Base-by-base conservation (phyloP, 805 yeast species). In the Teunomyces gatunensis region DNA sequence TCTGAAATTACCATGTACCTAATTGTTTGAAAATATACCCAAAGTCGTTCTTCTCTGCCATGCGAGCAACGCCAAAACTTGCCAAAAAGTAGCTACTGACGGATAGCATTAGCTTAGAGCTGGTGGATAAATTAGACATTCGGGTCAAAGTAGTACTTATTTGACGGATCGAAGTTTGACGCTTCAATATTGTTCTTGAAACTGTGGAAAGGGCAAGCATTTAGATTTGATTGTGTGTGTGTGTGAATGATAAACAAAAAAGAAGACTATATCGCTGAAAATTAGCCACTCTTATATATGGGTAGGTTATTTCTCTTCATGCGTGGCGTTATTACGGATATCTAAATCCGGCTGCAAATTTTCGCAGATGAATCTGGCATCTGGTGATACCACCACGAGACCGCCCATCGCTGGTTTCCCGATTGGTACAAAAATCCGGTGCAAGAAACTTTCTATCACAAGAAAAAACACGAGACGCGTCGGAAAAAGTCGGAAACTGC, bases 1-100 rank as follows among this genome's bases (percentile, higher is more conserved):
- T 25, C 13, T 32, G 10, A 18, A 40, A 40, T 40, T 23, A 47
- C 47, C 47, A 49, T 46, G 56, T 54, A 42, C 70, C 71, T 37
- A 66, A 50, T 52, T 66, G 70, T 52, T 54, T 64, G 58, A 66
- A 66, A 9, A 65, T 48, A 48, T 65, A 58, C 35, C 61, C 58
- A 32, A 58, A 57, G 45, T 65, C 54, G 46, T 56, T 61, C 43
- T 55, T 59, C 49, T 65, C 67, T n/a, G 67, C 70, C 48, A 63
- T 44, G 13, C 57, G 53, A 15, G 70, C 70, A 18, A 66, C 58
- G 46, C 60, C 61, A 30, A 63, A 45, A 39, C 63, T 56, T 41
- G 65, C 65, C 5, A 60, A 52, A 29, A 60, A 46, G 51, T 64
- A 64, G 42, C 56, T 57, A 7, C 43, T 29, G 23, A 40, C 43